Percentiles rank a stretch among this genome's conserved stretches.
phyloP scores from a whole-genome alignment of 768 basidiomycete genomes.

The Trichaptum fuscoviolaceum region DNA sequence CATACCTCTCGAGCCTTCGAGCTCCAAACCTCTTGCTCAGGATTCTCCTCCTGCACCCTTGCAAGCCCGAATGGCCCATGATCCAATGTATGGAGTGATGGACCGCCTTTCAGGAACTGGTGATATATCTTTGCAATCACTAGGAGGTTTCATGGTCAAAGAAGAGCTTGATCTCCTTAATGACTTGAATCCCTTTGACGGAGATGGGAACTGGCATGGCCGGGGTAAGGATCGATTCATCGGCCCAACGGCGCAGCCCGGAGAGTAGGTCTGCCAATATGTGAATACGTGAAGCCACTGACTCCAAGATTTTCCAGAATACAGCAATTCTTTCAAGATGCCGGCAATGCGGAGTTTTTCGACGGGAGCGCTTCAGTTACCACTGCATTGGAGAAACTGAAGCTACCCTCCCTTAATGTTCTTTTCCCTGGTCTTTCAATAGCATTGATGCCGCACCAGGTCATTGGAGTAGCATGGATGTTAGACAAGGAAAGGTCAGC shows the following conservation, averaged over 20 bases:
- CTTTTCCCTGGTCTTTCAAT: slow-evolving; percentile 55
- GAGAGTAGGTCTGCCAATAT: slow-evolving; percentile 39
- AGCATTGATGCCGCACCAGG: slow-evolving; percentile 63
- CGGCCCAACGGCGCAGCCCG: slow-evolving; percentile 41
- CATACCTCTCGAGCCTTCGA: not conserved
- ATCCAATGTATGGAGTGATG: not conserved
- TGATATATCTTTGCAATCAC: not conserved
- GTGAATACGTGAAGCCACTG: not conserved
- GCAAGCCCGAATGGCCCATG: not conserved
- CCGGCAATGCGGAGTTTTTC: slow-evolving; percentile 54
- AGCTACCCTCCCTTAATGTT: slow-evolving; percentile 41
- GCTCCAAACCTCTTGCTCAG: not conserved
- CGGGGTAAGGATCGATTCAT: slow-evolving; percentile 38
- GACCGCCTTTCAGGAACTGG: not conserved
- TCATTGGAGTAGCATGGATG: slow-evolving; percentile 62
- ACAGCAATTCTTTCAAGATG: slow-evolving; percentile 46
- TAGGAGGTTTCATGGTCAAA: not conserved
- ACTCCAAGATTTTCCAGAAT: slow-evolving; percentile 31
- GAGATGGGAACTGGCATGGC: slow-evolving; percentile 43
- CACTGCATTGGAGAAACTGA: slow-evolving; percentile 48
- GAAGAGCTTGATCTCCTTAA: slow-evolving; percentile 7
- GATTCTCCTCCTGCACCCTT: not conserved
- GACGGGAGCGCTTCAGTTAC: slow-evolving; percentile 57
- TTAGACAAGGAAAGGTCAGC: slow-evolving; percentile 39
- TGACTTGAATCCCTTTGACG: slow-evolving; percentile 31